Evolutionary conservation across 176 grass and related monocot species (phyloP).

Genomic region (Carex pumila): DNA sequence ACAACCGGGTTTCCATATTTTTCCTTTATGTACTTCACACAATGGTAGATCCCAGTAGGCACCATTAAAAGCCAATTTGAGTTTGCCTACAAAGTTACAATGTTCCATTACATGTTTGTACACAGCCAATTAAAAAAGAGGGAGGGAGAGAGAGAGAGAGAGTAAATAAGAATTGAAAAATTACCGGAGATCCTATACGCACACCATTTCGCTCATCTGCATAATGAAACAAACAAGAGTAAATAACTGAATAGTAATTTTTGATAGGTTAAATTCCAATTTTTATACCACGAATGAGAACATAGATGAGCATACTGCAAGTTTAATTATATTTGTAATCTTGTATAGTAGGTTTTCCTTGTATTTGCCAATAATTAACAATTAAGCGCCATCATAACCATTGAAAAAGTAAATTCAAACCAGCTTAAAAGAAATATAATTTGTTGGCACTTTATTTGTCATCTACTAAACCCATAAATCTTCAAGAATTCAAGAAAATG

Average conservation of each 20-base stretch:
- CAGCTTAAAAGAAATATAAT: neutral
- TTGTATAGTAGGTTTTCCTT: neutral
- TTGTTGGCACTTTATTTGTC: neutral
- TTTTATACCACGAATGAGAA: neutral
- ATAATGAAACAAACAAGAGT: constrained; percentile 8
- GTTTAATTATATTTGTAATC: neutral
- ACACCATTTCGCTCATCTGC: constrained; percentile 16
- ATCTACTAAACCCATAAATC: neutral
- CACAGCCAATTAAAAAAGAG: constrained; percentile 7
- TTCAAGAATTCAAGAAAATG: neutral
- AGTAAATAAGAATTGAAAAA: neutral
- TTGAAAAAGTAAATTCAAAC: neutral
- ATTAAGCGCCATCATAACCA: neutral
- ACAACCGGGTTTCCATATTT: constrained; percentile 8
- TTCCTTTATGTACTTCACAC: constrained; percentile 26
- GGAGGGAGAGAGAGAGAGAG: neutral
- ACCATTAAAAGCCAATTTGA: constrained; percentile 21
- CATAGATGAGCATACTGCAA: neutral
- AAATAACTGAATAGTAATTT: neutral
- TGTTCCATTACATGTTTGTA: neutral
- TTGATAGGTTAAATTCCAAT: neutral
- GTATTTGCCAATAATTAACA: neutral
- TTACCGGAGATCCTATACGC: constrained; percentile 20
- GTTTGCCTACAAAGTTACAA: constrained; percentile 10
- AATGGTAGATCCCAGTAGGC: constrained; percentile 18